Evolutionary conservation across 2,329 filamentous ascomycete genomes (phyloP).

Genomic region (Alternaria arborescens): DNA sequence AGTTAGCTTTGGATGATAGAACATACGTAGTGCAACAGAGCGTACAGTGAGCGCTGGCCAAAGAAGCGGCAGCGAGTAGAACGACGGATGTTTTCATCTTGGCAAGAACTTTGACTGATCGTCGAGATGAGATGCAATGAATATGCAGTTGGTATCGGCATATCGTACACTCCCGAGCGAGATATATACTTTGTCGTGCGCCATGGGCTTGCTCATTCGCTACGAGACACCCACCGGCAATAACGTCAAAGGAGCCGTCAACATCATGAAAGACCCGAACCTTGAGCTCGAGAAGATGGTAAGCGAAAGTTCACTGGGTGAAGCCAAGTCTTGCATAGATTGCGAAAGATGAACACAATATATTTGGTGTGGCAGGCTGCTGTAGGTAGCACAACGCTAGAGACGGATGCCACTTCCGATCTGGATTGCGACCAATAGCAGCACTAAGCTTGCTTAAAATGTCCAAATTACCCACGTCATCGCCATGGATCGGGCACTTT

Average conservation of each 20-base stretch:
- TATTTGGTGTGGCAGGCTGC: background rate
- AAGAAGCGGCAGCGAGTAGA: conserved; percentile 8
- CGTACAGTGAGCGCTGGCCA: conserved; percentile 18
- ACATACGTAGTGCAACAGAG: background rate
- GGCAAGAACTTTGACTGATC: background rate
- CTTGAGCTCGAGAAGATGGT: background rate
- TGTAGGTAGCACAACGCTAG: conserved; percentile 4
- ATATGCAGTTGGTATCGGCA: conserved; percentile 7
- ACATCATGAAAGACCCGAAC: background rate
- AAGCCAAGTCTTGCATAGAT: conserved; percentile 10
- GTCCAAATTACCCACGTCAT: conserved; percentile 16
- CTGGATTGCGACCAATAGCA: conserved; percentile 7
- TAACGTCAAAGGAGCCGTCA: background rate
- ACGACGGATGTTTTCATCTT: conserved; percentile 13
- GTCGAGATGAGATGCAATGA: background rate
- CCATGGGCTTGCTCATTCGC: background rate
- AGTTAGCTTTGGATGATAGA: background rate
- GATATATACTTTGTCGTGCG: conserved; percentile 1
- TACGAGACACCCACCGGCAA: conserved; percentile 1
- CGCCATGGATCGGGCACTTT: conserved; percentile 4
- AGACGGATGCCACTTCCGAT: conserved; percentile 9
- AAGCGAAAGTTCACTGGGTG: background rate
- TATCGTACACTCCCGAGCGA: background rate
- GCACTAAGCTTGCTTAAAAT: background rate
- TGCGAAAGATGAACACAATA: conserved; percentile 13